A percentile compares a stretch with the other conserved stretches of the same genome.
Conservation (phyloP, 2,329 filamentous ascomycete genomes). For the Fusarium heterosporum region DNA sequence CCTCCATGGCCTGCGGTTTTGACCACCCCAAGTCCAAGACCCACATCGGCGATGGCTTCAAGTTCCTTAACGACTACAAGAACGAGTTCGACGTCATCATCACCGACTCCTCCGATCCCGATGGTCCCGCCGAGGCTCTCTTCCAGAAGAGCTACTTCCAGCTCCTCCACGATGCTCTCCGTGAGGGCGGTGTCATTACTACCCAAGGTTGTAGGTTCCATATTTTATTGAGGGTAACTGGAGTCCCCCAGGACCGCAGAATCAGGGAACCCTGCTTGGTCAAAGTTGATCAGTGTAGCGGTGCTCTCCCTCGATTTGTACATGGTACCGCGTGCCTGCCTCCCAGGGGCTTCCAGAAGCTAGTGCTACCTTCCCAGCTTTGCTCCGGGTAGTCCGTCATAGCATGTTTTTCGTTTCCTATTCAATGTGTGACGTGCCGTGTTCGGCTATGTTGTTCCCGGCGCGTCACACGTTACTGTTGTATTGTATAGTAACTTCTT, state of each 20-base stretch:
- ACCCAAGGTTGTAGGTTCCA: constrained; percentile 99
- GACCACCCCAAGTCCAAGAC: constrained; percentile 93
- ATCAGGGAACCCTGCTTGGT: constrained; percentile 39
- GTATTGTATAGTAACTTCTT: constrained; percentile 19
- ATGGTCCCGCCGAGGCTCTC: constrained; percentile 93
- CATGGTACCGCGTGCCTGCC: constrained; percentile 45
- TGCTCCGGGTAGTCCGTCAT: constrained; percentile 54
- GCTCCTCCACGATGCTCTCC: constrained; percentile 88
- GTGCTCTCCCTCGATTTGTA: constrained; percentile 45
- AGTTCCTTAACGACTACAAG: constrained; percentile 97
- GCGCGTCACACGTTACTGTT: constrained; percentile 35
- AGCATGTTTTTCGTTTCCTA: constrained; percentile 39
- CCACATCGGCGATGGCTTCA: constrained; percentile 97
- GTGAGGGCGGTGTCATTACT: constrained; percentile 96
- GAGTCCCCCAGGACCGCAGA: constrained; percentile 52
- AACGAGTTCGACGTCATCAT: constrained; percentile 99
- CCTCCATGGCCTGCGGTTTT: constrained; percentile 92
- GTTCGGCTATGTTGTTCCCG: constrained; percentile 38
- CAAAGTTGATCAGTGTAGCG: constrained; percentile 35
- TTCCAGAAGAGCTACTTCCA: constrained; percentile 99
- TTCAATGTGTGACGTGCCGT: constrained; percentile 26
- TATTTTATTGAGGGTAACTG: constrained; percentile 62
- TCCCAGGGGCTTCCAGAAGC: constrained; percentile 54
- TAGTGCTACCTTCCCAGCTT: constrained; percentile 55
- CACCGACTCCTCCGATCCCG: constrained; percentile 97